Evolutionary conservation across 768 basidiomycete genomes (phyloP), one percentile per base, ranked within the genome.

Genomic region (Piloderma croceum): DNA sequence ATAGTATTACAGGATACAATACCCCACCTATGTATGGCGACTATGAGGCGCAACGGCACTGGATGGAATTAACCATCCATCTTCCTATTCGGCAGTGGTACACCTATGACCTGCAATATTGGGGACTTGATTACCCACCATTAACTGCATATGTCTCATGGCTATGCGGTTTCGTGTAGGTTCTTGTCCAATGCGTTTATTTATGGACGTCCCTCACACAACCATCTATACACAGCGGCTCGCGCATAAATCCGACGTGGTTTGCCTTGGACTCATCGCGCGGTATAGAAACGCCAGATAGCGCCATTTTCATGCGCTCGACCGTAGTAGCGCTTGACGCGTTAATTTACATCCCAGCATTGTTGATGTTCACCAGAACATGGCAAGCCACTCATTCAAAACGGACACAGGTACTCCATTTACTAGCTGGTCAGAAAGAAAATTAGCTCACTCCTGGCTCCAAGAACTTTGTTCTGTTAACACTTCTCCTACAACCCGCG

Each of bases 41-140:
- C 62, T 94, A 88, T 50, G 91, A 94, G 58, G 91, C 91, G 1
- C 91, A 93, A 54, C 69, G 91, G 39, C 91, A 93, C 61, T 94
- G 91, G 91, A 89, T 94, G 87, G 91, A 93, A 51, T 57, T 94
- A 27, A 90, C 88, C 3, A 60, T 81, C 19, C 84, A 92, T 54
- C 66, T 90, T 1, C 87, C 91, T 0, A 52, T 77, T 15, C 64
- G 63, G 11, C 63, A 83, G 46, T 97, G 93, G 93, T 97, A 97
- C 60, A 79, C 65, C 2, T 88, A 91, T 59, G 88, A 94, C 53
- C 69, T 88, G 22, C 76, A 77, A 24, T 94, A 94, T 54, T 97
- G 93, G 93, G 90, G 90, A 0, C 70, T 97, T 37, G 93, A 97
- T 61, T 97, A 97, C 64, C 92, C 92, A 3, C 92, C 92, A 3